phyloP scores from a whole-genome alignment of 148 eudicot species.

The Cornus controversa region DNA sequence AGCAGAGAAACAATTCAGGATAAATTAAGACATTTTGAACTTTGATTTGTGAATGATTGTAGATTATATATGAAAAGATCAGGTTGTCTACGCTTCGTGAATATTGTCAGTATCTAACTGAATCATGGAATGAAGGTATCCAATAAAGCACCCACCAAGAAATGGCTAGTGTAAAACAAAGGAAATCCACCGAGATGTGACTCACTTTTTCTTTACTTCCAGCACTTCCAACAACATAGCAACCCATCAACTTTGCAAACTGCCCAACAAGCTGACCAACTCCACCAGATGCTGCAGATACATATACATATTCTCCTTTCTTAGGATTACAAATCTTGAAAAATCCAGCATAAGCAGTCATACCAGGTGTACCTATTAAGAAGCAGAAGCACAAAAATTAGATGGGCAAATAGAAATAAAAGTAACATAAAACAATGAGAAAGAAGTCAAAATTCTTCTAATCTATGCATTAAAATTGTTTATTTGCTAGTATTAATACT shows the following conservation, averaged over 20 bases:
- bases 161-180: background rate
- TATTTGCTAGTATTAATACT: no score
- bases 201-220: constrained; percentile 39
- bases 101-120: no score
- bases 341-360: constrained; percentile 49
- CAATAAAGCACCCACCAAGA: no score
- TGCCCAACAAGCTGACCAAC: constrained; percentile 53
- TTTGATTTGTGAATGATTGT: no score
- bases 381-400: background rate
- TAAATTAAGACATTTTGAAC: no score
- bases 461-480: no score
- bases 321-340: constrained; percentile 36
- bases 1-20: no score
- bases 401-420: background rate
- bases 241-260: constrained; percentile 45
- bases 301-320: constrained; percentile 41
- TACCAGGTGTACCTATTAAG: constrained; percentile 45
- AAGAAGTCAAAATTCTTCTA: no score
- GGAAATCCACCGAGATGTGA: background rate
- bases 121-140: no score
- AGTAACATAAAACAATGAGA: no score
- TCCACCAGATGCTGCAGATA: constrained; percentile 44
- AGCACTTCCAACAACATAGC: constrained; percentile 56
- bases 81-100: no score
- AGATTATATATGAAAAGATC: no score